Evolutionary conservation across 495 filamentous ascomycete species (phyloP), one percentile per base, ranked within the genome.

Genomic region (Hypoxylon fragiforme): DNA sequence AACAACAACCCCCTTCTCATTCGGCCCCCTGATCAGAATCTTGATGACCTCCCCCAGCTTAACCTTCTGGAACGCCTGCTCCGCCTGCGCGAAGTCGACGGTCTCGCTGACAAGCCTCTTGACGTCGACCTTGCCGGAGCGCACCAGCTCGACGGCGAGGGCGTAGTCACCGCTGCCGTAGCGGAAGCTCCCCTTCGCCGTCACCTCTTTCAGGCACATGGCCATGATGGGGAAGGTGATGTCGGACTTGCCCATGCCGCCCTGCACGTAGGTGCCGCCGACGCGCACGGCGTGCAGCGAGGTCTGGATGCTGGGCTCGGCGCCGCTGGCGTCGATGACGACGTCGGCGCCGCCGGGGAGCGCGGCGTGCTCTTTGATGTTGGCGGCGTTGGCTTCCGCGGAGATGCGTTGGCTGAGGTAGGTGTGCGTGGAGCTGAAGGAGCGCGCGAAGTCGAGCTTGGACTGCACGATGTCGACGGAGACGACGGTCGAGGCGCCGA

Each of bases 201-300:
- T 87, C 3, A 95, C 78, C 74, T 97, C 92, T 72, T 95, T 94
- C 22, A 84, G 77, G 52, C 85, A 88, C 49, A 94, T 75, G 13
- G 83, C 80, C 72, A 89, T 82, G 60, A 96, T 95, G 21, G 92
- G 91, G 69, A 94, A 87, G 11, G 70, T 80, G 70, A 95, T 89
- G 57, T 90, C 83, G 7, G 79, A 62, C 66, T 84, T 84, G 50
- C 91, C 91, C 79, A 95, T 85, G 6, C 91, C 92, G 48, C 81
- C 90, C 73, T 96, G 91, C 1, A 95, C 87, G 66, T 90, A 94
- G 0, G 83, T 84, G 4, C 92, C 91, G 9, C 91, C 90, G 35
- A 77, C 69, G 36, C 85, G 73, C 2, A 92, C 75, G 12, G 78
- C 77, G 73, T 94, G 81, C 46, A 96, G 78, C 0, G 80, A 83